A percentile compares a stretch with the other conserved stretches of the same genome.
phyloP scores from a whole-genome alignment of 257 asterid genomes.

The Coffea eugenioides region DNA sequence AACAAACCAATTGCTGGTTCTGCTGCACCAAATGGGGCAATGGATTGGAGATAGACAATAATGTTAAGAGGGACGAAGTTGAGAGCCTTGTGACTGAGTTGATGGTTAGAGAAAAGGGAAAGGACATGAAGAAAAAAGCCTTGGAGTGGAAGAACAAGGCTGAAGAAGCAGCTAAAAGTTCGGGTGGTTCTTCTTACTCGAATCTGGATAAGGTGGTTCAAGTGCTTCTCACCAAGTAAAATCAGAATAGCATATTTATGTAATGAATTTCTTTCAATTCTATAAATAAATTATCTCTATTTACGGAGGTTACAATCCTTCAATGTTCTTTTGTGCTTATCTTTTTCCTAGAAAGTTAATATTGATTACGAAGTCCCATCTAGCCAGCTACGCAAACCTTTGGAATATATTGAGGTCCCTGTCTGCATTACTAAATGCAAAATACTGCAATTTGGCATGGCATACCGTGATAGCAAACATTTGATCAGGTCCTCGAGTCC shows the following conservation, averaged over 20 bases:
- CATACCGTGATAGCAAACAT: no score
- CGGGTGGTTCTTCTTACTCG: constrained; percentile 22
- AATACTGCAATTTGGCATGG: neutral
- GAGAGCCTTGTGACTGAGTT: constrained; percentile 27
- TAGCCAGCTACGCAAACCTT: no score
- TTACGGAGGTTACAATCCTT: neutral
- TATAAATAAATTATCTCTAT: neutral
- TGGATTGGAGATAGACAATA: constrained; percentile 29
- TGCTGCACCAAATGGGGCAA: constrained; percentile 20
- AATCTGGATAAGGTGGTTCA: constrained; percentile 27
- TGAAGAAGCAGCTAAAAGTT: neutral
- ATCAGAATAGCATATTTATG: neutral
- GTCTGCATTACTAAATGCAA: neutral
- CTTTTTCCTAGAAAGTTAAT: no score
- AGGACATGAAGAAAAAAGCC: constrained; percentile 25
- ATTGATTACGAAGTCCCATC: neutral
- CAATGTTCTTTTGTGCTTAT: neutral
- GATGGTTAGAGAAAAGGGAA: constrained; percentile 27
- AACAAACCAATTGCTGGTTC: constrained; percentile 31
- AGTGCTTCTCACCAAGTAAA: constrained; percentile 7
- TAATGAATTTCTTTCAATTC: neutral
- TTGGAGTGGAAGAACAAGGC: constrained; percentile 29
- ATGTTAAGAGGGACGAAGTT: constrained; percentile 28
- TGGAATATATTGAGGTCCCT: no score
- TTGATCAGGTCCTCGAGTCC: no score